phyloP scores from a whole-genome alignment of 805 yeast genomes.

The Nakazawaea holstii region DNA sequence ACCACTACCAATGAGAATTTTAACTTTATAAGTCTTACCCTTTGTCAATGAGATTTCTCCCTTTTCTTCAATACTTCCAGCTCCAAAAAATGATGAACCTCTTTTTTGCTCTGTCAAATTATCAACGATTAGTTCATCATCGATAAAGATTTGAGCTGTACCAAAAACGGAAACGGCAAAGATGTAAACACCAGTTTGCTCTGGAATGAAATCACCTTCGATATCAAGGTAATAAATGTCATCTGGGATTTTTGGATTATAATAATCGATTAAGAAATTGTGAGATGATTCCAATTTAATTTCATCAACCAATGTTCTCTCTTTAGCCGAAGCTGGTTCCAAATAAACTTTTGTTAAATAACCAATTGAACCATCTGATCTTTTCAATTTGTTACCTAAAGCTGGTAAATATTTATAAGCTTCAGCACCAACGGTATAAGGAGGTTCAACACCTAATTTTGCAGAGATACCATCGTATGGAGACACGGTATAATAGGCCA shows the following conservation, averaged over 20 bases:
- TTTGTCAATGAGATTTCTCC: conserved; percentile 24
- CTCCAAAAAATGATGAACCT: conserved; percentile 47
- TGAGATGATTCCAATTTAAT: conserved; percentile 15
- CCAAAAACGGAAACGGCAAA: conserved; percentile 51
- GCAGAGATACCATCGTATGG: conserved; percentile 40
- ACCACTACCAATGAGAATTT: conserved; percentile 35
- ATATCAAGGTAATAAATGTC: conserved; percentile 36
- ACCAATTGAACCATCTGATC: conserved; percentile 11
- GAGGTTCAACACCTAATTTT: conserved; percentile 7
- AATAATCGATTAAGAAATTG: conserved; percentile 19
- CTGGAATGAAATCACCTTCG: conserved; percentile 40
- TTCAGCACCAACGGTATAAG: conserved; percentile 8
- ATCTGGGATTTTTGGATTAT: conserved; percentile 13
- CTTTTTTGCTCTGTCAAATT: conserved; percentile 44
- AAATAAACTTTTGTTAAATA: conserved; percentile 8
- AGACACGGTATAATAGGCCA: conserved; percentile 38
- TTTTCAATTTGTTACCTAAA: conserved; percentile 10
- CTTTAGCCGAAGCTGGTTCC: conserved; percentile 13
- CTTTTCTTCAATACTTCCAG: conserved; percentile 34
- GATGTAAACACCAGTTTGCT: conserved; percentile 40
- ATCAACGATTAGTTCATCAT: conserved; percentile 49
- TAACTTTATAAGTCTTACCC: conserved; percentile 30
- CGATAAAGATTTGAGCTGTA: conserved; percentile 47
- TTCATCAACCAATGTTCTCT: conserved; percentile 24
- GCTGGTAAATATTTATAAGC: conserved; percentile 10